These are phyloP conservation scores for Aspergillus biplanus DNA, from an alignment of 495 filamentous ascomycete species.

Conservation along the genomic window DNA sequence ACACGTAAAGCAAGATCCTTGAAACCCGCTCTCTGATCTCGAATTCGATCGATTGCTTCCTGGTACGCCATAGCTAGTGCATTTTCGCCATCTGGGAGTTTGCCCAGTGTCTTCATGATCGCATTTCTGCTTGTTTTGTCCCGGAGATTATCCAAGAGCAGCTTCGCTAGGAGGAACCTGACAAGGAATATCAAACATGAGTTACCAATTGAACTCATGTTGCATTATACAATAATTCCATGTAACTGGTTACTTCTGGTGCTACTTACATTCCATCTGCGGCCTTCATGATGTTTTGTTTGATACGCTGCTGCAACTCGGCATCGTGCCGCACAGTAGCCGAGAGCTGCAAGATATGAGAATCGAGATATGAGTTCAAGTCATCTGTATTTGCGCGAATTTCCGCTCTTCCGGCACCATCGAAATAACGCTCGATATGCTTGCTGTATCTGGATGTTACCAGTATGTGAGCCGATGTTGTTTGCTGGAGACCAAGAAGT, in stretches of 20 bases:
- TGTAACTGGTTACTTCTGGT: background rate
- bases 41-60: slow-evolving; percentile 48
- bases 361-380: slow-evolving; percentile 32
- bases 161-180: slow-evolving; percentile 59
- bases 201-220: background rate
- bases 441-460: slow-evolving; percentile 33
- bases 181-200: too few species aligned
- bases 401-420: slow-evolving; percentile 16
- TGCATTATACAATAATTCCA: background rate
- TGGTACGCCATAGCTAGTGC: slow-evolving; percentile 40
- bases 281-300: slow-evolving; percentile 28
- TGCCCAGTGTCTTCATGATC: slow-evolving; percentile 36
- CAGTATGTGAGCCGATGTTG: slow-evolving; percentile 17
- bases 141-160: slow-evolving; percentile 50
- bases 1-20: slow-evolving; percentile 38
- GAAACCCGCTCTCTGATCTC: slow-evolving; percentile 33
- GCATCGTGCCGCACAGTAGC: slow-evolving; percentile 18
- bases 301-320: slow-evolving; percentile 35
- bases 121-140: slow-evolving; percentile 34
- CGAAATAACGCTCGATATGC: slow-evolving; percentile 19
- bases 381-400: slow-evolving; percentile 35
- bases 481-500: slow-evolving; percentile 20
- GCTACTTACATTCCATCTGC: slow-evolving; percentile 47
- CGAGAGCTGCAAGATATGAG: slow-evolving; percentile 26
- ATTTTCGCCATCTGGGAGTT: slow-evolving; percentile 28